These are phyloP conservation scores for Alternaria consortialis DNA, from an alignment of 2,329 filamentous ascomycete genomes.

Conservation along the genomic window DNA sequence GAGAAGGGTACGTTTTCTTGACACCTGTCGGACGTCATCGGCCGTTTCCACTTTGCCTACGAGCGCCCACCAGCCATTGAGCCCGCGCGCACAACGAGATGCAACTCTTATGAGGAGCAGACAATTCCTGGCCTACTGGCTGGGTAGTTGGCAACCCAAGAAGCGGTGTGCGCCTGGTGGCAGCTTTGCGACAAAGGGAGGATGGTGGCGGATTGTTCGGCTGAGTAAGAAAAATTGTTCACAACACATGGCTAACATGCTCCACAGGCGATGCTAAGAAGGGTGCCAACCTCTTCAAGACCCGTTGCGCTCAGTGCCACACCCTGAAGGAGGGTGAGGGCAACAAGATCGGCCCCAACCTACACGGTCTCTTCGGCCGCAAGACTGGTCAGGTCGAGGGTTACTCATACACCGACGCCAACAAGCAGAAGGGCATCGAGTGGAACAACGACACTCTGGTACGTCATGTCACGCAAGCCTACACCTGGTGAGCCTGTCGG, in stretches of 20 bases:
- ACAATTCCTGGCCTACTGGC: slow-evolving; percentile 1
- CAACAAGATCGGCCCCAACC: slow-evolving; percentile 98
- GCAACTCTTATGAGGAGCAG: slow-evolving; percentile 12
- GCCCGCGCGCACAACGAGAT: slow-evolving; percentile 27
- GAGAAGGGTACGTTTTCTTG: slow-evolving; percentile 48
- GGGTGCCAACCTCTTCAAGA: slow-evolving; percentile 99
- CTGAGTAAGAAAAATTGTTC: slow-evolving; percentile 14
- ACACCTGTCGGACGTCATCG: slow-evolving; percentile 43
- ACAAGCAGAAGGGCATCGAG: slow-evolving; percentile 93
- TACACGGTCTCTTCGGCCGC: slow-evolving; percentile 97
- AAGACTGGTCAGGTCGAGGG: slow-evolving; percentile 91
- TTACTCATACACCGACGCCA: slow-evolving; percentile 98
- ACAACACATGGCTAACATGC: slow-evolving; percentile 32
- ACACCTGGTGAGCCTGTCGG: background rate
- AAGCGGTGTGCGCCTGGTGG: slow-evolving; percentile 25
- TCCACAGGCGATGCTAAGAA: slow-evolving; percentile 85
- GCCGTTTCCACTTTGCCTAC: slow-evolving; percentile 30
- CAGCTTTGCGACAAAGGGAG: slow-evolving; percentile 40
- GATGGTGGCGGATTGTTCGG: slow-evolving; percentile 23
- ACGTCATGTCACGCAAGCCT: slow-evolving; percentile 47
- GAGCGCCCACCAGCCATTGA: slow-evolving; percentile 35
- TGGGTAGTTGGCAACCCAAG: slow-evolving; percentile 12
- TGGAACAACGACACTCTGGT: slow-evolving; percentile 90
- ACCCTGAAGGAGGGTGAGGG: slow-evolving; percentile 87
- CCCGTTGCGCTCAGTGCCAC: slow-evolving; percentile 98